Conservation (phyloP, 2,329 filamentous ascomycete species). For the Delphinella strobiligena region DNA sequence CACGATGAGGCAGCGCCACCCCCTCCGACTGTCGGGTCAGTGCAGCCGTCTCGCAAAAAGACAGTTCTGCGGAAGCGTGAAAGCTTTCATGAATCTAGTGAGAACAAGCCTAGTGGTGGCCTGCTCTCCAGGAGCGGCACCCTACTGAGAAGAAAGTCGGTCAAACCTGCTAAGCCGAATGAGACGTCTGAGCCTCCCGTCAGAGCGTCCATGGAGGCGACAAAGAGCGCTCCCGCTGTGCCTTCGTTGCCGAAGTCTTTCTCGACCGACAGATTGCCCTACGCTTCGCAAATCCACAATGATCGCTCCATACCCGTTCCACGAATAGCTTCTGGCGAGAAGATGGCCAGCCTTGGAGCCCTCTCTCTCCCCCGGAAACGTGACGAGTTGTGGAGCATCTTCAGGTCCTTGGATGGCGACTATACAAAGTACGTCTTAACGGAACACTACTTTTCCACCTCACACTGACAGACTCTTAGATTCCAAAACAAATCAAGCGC, state of each 20-base stretch:
- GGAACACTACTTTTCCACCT: slow-evolving; percentile 9
- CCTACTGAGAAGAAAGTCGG: slow-evolving; percentile 11
- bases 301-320: slow-evolving; percentile 31
- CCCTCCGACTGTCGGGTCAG: neutral
- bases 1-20: neutral
- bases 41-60: slow-evolving; percentile 1
- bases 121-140: slow-evolving; percentile 12
- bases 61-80: slow-evolving; percentile 5
- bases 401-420: slow-evolving; percentile 56
- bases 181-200: neutral
- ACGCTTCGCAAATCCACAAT: slow-evolving; percentile 20
- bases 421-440: slow-evolving; percentile 45
- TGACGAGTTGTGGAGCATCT: slow-evolving; percentile 58
- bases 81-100: neutral
- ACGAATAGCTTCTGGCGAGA: slow-evolving; percentile 28
- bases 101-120: neutral
- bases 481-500: slow-evolving; percentile 64
- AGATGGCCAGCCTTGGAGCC: slow-evolving; percentile 18
- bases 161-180: slow-evolving; percentile 2
- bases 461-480: slow-evolving; percentile 19
- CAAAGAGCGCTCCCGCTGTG: slow-evolving; percentile 20
- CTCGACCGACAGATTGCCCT: slow-evolving; percentile 34
- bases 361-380: slow-evolving; percentile 39
- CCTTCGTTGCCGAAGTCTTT: slow-evolving; percentile 36
- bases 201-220: slow-evolving; percentile 6